A percentile compares a stretch with the other conserved stretches of the same genome.
These are phyloP conservation scores for Syzygium syzygioides DNA, from an alignment of 441 rosid species.

Conservation along the genomic window DNA sequence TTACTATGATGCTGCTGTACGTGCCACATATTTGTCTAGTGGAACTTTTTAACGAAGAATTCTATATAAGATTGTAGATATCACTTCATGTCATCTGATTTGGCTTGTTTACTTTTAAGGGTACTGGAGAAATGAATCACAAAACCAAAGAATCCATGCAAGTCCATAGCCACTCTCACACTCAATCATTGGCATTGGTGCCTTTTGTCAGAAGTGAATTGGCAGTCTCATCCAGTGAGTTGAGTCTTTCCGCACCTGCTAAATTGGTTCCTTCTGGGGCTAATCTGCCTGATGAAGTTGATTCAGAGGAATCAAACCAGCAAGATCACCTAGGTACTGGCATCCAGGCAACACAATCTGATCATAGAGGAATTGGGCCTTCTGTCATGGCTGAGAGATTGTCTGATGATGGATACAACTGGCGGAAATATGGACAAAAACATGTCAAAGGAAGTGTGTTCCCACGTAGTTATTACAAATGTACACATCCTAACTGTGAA, in stretches of 20 bases:
- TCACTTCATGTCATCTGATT: slow-evolving; percentile 21
- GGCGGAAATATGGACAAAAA: slow-evolving; percentile 98
- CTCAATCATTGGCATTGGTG: slow-evolving; percentile 36
- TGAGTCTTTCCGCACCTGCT: slow-evolving; percentile 37
- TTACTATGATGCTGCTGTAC: neutral
- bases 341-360: slow-evolving; percentile 36
- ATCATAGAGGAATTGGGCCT: slow-evolving; percentile 45
- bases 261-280: slow-evolving; percentile 37
- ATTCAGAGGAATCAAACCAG: slow-evolving; percentile 49
- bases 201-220: slow-evolving; percentile 40
- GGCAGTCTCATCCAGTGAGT: slow-evolving; percentile 60
- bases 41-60: neutral
- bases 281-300: slow-evolving; percentile 49
- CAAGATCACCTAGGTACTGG: slow-evolving; percentile 31
- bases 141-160: slow-evolving; percentile 38
- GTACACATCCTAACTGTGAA: slow-evolving; percentile 96
- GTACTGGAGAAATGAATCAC: slow-evolving; percentile 57
- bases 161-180: slow-evolving; percentile 40
- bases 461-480: slow-evolving; percentile 97
- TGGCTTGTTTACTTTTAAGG: slow-evolving; percentile 53
- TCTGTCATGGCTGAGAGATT: slow-evolving; percentile 25
- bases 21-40: neutral
- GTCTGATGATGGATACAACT: slow-evolving; percentile 90
- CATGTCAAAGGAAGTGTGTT: slow-evolving; percentile 95
- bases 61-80: neutral